Conservation (phyloP, 768 basidiomycete species). For the Pulveroboletus ravenelii region DNA sequence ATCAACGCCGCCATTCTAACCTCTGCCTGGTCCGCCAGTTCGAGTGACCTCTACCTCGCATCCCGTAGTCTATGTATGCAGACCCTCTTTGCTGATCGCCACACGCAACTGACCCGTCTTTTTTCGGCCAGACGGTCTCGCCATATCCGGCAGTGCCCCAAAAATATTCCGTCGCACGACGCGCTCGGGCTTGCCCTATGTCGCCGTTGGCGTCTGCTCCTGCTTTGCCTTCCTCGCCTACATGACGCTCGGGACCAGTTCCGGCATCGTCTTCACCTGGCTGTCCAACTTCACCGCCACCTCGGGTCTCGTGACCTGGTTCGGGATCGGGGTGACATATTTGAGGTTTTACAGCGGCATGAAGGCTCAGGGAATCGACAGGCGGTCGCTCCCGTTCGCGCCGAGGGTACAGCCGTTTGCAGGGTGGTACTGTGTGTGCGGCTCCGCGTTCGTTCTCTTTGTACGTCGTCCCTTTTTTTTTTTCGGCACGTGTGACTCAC, state of each 20-base stretch:
- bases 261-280: constrained; percentile 42
- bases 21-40: constrained; percentile 39
- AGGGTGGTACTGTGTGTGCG: constrained; percentile 34
- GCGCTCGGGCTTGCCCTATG: constrained; percentile 41
- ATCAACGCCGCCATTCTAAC: constrained; percentile 43
- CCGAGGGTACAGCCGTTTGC: constrained; percentile 39
- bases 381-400: constrained; percentile 43
- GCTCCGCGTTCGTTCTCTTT: constrained; percentile 28
- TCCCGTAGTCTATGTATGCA: constrained; percentile 36
- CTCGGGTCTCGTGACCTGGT: constrained; percentile 41
- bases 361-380: constrained; percentile 45
- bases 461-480: constrained; percentile 24
- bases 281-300: constrained; percentile 33
- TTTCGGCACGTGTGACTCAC: no score
- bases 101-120: no score
- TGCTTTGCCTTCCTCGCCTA: constrained; percentile 37
- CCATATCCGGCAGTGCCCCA: constrained; percentile 50
- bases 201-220: constrained; percentile 30
- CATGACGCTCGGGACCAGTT: constrained; percentile 34
- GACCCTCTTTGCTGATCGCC: not conserved
- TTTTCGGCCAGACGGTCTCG: constrained; percentile 42
- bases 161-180: constrained; percentile 42
- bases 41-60: constrained; percentile 37
- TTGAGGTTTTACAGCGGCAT: constrained; percentile 45
- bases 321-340: constrained; percentile 43